Evolutionary conservation across 176 grass and related monocot genomes (phyloP).

Genomic region (Chrysopogon serrulatus): DNA sequence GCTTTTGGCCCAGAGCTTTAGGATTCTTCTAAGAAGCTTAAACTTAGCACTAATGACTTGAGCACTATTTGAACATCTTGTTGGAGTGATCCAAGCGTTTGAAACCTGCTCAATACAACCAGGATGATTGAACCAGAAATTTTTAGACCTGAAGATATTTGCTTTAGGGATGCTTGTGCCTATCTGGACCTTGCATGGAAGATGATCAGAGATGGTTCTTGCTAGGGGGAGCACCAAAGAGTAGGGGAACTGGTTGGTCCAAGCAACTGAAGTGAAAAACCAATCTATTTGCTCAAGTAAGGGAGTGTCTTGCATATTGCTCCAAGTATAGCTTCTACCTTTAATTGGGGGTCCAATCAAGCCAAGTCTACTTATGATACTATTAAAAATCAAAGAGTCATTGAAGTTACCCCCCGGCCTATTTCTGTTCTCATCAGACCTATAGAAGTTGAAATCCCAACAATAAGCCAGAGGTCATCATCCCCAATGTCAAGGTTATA

Average conservation of each 20-base stretch:
- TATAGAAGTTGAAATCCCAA: too few relatives aligned
- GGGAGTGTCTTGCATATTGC: too few relatives aligned
- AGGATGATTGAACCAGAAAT: background rate
- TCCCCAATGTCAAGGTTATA: too few relatives aligned
- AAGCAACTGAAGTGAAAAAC: background rate
- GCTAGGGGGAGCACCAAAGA: background rate
- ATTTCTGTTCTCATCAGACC: too few relatives aligned
- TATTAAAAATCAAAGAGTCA: too few relatives aligned
- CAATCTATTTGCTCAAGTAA: background rate
- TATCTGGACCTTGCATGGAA: background rate
- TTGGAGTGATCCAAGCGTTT: rapidly evolving
- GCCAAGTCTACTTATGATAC: too few relatives aligned
- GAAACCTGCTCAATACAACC: rapidly evolving
- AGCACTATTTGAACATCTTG: rapidly evolving
- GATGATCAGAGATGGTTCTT: background rate
- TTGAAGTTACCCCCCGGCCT: too few relatives aligned
- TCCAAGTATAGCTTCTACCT: too few relatives aligned
- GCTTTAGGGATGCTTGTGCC: background rate
- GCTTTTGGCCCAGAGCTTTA: rapidly evolving
- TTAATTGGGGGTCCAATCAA: too few relatives aligned
- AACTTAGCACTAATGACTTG: background rate
- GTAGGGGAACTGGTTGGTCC: background rate
- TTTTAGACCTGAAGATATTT: background rate
- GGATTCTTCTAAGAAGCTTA: background rate
- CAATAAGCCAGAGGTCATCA: too few relatives aligned